Evolutionary conservation across 208 protist species (phyloP).

Genomic region (Leishmania aethiopica): DNA sequence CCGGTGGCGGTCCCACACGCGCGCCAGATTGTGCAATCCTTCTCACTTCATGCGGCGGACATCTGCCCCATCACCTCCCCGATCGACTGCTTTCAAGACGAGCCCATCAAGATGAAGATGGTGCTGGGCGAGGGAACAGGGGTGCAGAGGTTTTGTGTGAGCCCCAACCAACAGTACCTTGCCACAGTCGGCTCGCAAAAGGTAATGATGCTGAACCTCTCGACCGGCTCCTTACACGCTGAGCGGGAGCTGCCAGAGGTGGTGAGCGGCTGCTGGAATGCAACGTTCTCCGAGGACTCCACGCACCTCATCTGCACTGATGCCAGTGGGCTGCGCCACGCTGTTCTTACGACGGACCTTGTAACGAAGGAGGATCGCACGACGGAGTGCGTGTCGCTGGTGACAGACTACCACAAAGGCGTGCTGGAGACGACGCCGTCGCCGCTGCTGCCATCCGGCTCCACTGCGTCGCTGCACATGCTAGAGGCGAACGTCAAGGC

Average conservation of each 20-base stretch:
- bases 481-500: constrained; percentile 18
- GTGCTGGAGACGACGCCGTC: constrained; percentile 45
- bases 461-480: constrained; percentile 34
- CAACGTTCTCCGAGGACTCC: constrained; percentile 69
- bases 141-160: constrained; percentile 78
- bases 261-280: constrained; percentile 46
- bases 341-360: constrained; percentile 47
- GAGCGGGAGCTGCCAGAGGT: constrained; percentile 41
- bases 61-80: constrained; percentile 57
- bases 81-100: constrained; percentile 68
- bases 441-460: constrained; percentile 62
- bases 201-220: constrained; percentile 48
- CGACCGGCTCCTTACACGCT: constrained; percentile 41
- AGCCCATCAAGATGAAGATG: constrained; percentile 48
- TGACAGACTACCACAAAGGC: constrained; percentile 42
- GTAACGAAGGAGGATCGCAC: constrained; percentile 39
- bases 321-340: constrained; percentile 50
- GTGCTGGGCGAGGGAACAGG: constrained; percentile 63
- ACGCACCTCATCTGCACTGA: constrained; percentile 62
- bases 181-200: constrained; percentile 51
- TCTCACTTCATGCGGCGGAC: constrained; percentile 38
- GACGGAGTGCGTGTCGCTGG: constrained; percentile 48
- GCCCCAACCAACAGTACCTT: constrained; percentile 56
- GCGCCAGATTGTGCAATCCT: constrained; percentile 47
- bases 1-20: constrained; percentile 46